These are phyloP conservation scores for Acrasis kona DNA, from an alignment of 78 protist species.

Conservation along the genomic window DNA sequence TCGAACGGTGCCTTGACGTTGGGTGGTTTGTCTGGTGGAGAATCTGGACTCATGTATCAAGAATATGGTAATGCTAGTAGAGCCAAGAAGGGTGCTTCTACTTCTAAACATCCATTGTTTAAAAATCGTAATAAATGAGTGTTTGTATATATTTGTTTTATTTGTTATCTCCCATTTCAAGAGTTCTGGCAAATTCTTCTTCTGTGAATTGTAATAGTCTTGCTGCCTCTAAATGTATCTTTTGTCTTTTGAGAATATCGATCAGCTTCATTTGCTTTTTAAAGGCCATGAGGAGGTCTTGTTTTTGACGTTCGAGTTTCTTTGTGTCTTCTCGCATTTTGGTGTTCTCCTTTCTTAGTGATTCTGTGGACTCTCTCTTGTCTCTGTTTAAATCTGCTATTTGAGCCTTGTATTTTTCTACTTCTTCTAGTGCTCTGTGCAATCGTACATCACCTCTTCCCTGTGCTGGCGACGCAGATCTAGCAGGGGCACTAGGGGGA, in stretches of 20 bases:
- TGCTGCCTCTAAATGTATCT: conserved; percentile 55
- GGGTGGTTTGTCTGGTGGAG: no score
- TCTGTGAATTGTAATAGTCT: conserved; percentile 36
- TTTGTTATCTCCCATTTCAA: conserved; percentile 19
- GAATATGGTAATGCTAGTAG: no score
- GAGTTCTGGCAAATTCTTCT: conserved; percentile 30
- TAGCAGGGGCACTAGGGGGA: no score
- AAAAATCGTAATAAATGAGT: no score
- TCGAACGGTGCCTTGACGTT: no score
- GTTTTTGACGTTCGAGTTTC: conserved; percentile 17
- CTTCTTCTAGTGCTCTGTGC: conserved; percentile 25
- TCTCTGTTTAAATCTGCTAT: neutral
- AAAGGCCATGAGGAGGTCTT: conserved; percentile 33
- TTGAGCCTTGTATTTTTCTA: neutral
- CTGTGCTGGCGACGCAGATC: no score
- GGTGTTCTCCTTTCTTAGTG: neutral
- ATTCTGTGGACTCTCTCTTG: neutral
- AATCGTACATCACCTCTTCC: no score
- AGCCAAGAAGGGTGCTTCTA: no score
- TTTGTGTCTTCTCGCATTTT: conserved; percentile 13
- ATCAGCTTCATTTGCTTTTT: conserved; percentile 50
- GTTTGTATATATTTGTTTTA: no score
- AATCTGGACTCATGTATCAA: no score
- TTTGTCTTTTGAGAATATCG: conserved; percentile 48
- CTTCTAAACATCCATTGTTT: no score